phyloP scores from a whole-genome alignment of 257 asterid genomes.

The Plectranthus barbatus region DNA sequence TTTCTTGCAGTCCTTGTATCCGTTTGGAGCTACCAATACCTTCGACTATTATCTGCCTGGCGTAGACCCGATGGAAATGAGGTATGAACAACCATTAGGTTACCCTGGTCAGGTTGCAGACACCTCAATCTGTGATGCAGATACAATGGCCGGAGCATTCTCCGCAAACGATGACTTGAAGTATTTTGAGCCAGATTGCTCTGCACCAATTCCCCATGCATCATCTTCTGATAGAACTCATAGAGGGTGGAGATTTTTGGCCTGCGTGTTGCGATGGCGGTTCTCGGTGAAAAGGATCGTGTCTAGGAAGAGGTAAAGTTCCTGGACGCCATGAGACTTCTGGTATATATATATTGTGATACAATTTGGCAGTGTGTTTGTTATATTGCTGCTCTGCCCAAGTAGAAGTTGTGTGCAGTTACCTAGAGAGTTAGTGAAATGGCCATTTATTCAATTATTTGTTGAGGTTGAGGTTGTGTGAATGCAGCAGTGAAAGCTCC shows the following conservation, averaged over 20 bases:
- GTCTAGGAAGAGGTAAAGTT: constrained; percentile 24
- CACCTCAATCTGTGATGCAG: constrained; percentile 32
- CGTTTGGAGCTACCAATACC: constrained; percentile 32
- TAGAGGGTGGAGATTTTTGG: constrained; percentile 26
- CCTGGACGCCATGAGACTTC: constrained; percentile 13
- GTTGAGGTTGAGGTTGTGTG: no score
- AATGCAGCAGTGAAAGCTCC: no score
- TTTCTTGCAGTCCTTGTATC: constrained; percentile 33
- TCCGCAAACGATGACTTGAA: constrained; percentile 31
- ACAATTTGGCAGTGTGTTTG: no score
- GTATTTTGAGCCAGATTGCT: constrained; percentile 26
- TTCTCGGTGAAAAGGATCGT: constrained; percentile 21
- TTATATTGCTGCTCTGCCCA: constrained; percentile 1
- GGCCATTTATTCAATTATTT: no score
- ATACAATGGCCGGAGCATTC: constrained; percentile 42
- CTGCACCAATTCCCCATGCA: no score
- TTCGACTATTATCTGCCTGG: constrained; percentile 38
- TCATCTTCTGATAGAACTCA: no score
- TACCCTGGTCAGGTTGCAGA: constrained; percentile 33
- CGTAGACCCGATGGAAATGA: constrained; percentile 44
- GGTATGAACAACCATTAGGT: constrained; percentile 37
- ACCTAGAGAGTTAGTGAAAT: no score
- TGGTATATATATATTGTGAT: neutral
- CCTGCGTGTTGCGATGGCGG: constrained; percentile 29
- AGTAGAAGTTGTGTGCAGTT: neutral